Evolutionary conservation across 2,329 filamentous ascomycete species (phyloP).

Genomic region (Xylaria sp.): DNA sequence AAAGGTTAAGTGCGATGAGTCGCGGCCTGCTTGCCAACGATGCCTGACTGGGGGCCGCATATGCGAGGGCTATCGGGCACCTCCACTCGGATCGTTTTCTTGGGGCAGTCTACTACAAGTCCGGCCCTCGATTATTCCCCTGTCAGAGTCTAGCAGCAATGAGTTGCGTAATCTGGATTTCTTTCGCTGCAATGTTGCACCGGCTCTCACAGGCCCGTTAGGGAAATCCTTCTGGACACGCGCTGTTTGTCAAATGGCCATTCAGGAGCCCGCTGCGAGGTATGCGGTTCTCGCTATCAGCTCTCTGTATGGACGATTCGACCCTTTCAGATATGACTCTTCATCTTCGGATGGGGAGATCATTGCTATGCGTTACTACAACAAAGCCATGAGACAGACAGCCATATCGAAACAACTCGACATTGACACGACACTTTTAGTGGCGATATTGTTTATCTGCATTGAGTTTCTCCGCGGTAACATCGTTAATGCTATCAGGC

Average conservation of each 20-base stretch:
- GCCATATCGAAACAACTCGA: slow-evolving; percentile 27
- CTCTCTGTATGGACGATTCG: slow-evolving; percentile 35
- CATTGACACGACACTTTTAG: slow-evolving; percentile 20
- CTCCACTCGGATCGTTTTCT: slow-evolving; percentile 33
- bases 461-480: slow-evolving; percentile 66
- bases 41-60: slow-evolving; percentile 44
- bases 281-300: slow-evolving; percentile 40
- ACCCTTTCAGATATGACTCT: slow-evolving; percentile 5
- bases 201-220: slow-evolving; percentile 27
- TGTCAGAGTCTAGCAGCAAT: slow-evolving; percentile 2
- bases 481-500: slow-evolving; percentile 55
- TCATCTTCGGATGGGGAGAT: not conserved
- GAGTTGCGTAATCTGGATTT: slow-evolving; percentile 37
- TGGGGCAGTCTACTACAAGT: slow-evolving; percentile 32
- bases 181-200: slow-evolving; percentile 37
- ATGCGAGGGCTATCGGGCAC: slow-evolving; percentile 43
- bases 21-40: slow-evolving; percentile 45
- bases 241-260: slow-evolving; percentile 34
- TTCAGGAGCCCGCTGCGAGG: slow-evolving; percentile 32
- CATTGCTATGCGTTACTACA: slow-evolving; percentile 32
- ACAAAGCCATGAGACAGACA: slow-evolving; percentile 33
- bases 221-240: slow-evolving; percentile 35
- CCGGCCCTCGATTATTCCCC: slow-evolving; percentile 30
- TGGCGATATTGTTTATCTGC: slow-evolving; percentile 60
- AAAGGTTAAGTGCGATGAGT: slow-evolving; percentile 51